These are phyloP conservation scores for Clavulina sp. DNA, from an alignment of 768 basidiomycete genomes.

Conservation along the genomic window DNA sequence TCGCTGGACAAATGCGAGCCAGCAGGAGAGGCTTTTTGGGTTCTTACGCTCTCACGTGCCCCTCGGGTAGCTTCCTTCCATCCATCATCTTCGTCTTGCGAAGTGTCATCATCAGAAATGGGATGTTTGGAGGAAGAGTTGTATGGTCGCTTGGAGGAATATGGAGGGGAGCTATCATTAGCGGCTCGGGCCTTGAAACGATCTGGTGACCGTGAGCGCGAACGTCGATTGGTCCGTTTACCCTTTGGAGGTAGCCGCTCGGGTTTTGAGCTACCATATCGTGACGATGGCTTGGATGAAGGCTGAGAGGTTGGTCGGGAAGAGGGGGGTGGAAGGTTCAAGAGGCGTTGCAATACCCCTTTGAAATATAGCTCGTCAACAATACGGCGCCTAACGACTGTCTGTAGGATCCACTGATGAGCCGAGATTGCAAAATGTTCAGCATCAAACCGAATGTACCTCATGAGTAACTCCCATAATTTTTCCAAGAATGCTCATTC, in stretches of 20 bases:
- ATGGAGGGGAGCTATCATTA: neutral
- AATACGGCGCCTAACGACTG: constrained; percentile 51
- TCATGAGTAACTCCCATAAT: constrained; percentile 74
- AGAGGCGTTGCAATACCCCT: constrained; percentile 37
- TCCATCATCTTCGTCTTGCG: neutral
- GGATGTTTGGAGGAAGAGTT: neutral
- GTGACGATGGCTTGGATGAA: constrained; percentile 91
- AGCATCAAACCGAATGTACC: constrained; percentile 25
- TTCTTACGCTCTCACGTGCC: neutral
- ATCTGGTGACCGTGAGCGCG: neutral
- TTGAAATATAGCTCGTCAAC: constrained; percentile 52
- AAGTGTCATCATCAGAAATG: too few relatives aligned
- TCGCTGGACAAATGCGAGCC: neutral
- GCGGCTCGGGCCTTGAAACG: neutral
- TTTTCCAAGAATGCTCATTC: constrained; percentile 56
- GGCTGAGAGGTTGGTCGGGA: constrained; percentile 27
- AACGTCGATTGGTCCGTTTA: neutral
- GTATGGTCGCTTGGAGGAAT: neutral
- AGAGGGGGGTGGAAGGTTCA: constrained; percentile 21
- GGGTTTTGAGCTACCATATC: constrained; percentile 65
- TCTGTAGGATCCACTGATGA: constrained; percentile 25
- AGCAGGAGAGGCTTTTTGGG: neutral
- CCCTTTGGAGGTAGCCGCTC: constrained; percentile 34
- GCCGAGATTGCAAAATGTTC: neutral
- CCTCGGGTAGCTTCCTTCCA: neutral